Percentiles rank a stretch among this genome's conserved stretches.
Conservation (phyloP, 2,329 filamentous ascomycete genomes). For the Diaporthe australafricana region DNA sequence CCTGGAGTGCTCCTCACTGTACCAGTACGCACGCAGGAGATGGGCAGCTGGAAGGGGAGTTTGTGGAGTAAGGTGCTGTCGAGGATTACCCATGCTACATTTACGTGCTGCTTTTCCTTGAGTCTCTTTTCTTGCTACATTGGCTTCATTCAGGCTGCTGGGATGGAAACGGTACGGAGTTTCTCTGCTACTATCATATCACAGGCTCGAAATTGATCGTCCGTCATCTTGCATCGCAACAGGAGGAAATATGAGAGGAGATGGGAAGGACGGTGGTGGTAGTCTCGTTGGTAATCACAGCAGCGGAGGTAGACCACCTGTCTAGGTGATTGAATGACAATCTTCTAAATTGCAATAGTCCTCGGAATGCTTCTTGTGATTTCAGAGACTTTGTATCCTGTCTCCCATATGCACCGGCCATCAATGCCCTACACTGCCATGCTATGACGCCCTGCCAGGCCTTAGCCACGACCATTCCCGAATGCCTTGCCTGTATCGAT, state of each 20-base stretch:
- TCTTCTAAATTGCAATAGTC: constrained; percentile 19
- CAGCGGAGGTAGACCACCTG: constrained; percentile 18
- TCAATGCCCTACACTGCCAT: neutral
- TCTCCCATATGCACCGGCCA: neutral
- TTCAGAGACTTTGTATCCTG: neutral
- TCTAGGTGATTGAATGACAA: constrained; percentile 30
- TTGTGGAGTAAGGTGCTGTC: constrained; percentile 17
- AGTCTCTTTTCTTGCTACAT: constrained; percentile 25
- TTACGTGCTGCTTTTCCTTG: constrained; percentile 16
- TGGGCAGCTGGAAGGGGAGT: constrained; percentile 25
- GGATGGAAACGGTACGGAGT: constrained; percentile 14
- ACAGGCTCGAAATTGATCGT: constrained; percentile 22
- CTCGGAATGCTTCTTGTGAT: neutral
- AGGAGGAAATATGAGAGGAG: constrained; percentile 1
- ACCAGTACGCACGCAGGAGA: constrained; percentile 17
- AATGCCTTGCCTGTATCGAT: neutral
- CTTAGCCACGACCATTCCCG: neutral
- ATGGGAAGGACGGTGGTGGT: constrained; percentile 10
- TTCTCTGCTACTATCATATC: constrained; percentile 6
- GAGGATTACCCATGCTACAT: constrained; percentile 26
- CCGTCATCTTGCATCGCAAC: constrained; percentile 23
- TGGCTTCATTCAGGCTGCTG: neutral
- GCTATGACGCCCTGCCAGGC: neutral
- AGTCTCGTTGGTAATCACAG: constrained; percentile 23
- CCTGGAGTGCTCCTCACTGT: neutral